Evolutionary conservation across 2,329 filamentous ascomycete genomes (phyloP), one percentile per base, ranked within the genome.

Genomic region (Colletotrichum cordylinicola): DNA sequence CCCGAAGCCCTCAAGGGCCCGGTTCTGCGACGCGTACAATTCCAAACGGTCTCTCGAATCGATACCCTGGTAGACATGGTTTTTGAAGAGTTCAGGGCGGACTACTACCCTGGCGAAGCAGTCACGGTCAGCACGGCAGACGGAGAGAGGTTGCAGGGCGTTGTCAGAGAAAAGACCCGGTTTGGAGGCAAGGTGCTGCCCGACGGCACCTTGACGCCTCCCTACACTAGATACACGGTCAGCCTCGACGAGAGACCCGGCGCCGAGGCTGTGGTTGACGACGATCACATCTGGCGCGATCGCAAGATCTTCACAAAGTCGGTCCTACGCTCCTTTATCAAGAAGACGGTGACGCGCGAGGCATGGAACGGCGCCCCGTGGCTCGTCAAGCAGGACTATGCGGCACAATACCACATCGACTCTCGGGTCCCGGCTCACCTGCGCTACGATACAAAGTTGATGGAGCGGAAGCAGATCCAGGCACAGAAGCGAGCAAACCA

Each of bases 351-450:
- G n/a, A 94, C 93, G 3, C 90, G 96, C 77, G 97, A 98, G 81
- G 92, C 95, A 6, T 98, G 96, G 95, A 96, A 93, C 76, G 96
- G 96, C n/a, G 97, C 97, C 1, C 96, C 97, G 0, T 99, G 97
- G 97, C 87, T 98, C 71, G 96, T 98, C 21, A 98, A 98, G 85
- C 91, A 94, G 43, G 93, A 95, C 70, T 93, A 98, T 75, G 97
- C 97, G 1, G 91, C 92, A 61, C 90, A 93, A 77, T 98, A 97
- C 84, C 93, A 95, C 77, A 97, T 99, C 77, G 93, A 95, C 77
- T 96, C 93, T n/a, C 92, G 95, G 69, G 92, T 98, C 15, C 97
- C 97, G 8, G 90, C 93, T 67, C 94, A 98, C 81, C 88, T 98
- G 18, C 93, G 93, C 69, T 93, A 98, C 82, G 95, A 96, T 78